Conservation (phyloP, 495 filamentous ascomycete species). For the Cetradonia linearis region DNA sequence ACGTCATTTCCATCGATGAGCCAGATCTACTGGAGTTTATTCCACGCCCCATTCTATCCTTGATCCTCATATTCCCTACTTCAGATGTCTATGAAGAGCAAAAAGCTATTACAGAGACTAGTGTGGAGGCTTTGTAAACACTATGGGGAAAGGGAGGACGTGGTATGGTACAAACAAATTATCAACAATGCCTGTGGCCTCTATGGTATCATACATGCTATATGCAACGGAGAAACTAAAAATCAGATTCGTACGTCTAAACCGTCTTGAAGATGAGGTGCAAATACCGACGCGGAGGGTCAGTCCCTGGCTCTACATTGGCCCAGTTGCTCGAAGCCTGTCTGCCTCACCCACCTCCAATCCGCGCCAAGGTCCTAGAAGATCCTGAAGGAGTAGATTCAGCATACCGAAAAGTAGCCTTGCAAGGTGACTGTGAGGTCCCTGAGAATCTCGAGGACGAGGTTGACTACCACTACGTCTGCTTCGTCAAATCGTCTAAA, state of each 20-base stretch:
- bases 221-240: constrained; percentile 21
- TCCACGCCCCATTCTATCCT: constrained; percentile 22
- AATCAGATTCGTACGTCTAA: neutral
- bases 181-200: constrained; percentile 33
- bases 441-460: constrained; percentile 8
- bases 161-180: constrained; percentile 30
- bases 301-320: neutral
- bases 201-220: constrained; percentile 28
- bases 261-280: no score
- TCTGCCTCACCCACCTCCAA: neutral
- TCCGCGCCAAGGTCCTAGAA: constrained; percentile 4
- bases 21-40: constrained; percentile 24
- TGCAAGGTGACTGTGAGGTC: constrained; percentile 7
- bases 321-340: neutral
- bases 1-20: constrained; percentile 27
- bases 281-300: neutral
- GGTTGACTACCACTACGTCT: constrained; percentile 15
- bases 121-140: constrained; percentile 4
- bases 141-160: constrained; percentile 6
- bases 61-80: constrained; percentile 25
- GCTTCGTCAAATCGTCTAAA: constrained; percentile 18
- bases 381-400: constrained; percentile 1
- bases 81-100: constrained; percentile 15
- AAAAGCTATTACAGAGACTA: constrained; percentile 3
- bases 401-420: constrained; percentile 3